Percentiles rank a stretch among this genome's conserved stretches.
phyloP scores from a whole-genome alignment of 73 alveolate species.

The Symbiodinium natans region DNA sequence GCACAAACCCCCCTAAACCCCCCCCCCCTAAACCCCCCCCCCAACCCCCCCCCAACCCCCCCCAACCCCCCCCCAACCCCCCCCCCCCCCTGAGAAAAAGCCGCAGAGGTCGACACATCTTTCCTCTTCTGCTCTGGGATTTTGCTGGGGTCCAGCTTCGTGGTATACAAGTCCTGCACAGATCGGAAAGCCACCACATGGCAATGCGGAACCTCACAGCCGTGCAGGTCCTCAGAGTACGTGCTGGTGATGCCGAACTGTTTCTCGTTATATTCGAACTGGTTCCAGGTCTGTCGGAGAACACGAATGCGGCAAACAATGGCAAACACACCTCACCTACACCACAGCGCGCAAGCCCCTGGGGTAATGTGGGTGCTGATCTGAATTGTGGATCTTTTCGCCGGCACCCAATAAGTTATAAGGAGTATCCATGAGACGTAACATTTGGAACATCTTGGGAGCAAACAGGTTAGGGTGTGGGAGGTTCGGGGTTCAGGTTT shows the following conservation, averaged over 20 bases:
- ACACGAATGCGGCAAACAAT: not conserved
- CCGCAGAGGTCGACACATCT: not conserved
- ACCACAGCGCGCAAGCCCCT: no score
- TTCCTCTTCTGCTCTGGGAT: constrained; percentile 90
- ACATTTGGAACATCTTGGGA: not conserved
- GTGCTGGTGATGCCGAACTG: constrained; percentile 86
- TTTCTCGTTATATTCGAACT: constrained; percentile 55
- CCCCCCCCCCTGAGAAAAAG: no score
- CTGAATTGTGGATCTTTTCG: no score
- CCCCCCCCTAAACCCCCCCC: no score
- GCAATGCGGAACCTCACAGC: not conserved
- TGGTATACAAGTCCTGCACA: constrained; percentile 69
- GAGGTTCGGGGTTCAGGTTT: no score
- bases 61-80: no score
- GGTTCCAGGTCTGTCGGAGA: constrained; percentile 81
- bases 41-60: no score
- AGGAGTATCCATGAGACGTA: not conserved
- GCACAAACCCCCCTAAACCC: not conserved
- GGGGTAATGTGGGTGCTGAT: no score
- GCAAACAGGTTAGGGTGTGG: not conserved
- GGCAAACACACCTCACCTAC: no score
- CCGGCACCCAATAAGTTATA: not conserved
- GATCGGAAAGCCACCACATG: no score
- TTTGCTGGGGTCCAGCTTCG: constrained; percentile 89
- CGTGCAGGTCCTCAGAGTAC: constrained; percentile 55